phyloP scores from a whole-genome alignment of 192 early-diverging fungal species.

The Backusella tuberculispora region DNA sequence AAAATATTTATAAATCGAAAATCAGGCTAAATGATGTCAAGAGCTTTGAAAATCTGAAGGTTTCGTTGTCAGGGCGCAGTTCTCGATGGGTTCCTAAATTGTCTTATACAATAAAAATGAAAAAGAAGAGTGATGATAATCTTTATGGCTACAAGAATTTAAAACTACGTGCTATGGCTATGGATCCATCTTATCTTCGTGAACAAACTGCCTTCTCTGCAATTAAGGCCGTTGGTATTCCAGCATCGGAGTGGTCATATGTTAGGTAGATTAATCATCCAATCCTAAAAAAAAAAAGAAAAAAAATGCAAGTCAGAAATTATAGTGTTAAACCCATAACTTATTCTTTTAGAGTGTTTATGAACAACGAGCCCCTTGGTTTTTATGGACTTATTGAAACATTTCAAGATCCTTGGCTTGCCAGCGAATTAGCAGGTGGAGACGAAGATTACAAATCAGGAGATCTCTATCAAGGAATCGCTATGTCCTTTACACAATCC shows the following conservation, averaged over 20 bases:
- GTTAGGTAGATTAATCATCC: constrained; percentile 15
- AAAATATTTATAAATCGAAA: neutral
- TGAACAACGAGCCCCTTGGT: constrained; percentile 12
- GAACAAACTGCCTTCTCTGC: neutral
- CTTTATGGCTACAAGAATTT: constrained; percentile 9
- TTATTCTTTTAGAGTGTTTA: constrained; percentile 22
- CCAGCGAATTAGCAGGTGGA: constrained; percentile 5
- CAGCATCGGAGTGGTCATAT: neutral
- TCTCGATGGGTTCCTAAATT: constrained; percentile 26
- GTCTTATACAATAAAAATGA: constrained; percentile 13
- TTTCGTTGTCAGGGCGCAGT: constrained; percentile 19
- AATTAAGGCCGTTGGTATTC: neutral
- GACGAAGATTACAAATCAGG: constrained; percentile 2
- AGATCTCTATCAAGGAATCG: constrained; percentile 18
- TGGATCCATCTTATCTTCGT: constrained; percentile 14
- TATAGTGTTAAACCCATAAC: neutral
- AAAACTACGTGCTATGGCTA: constrained; percentile 22
- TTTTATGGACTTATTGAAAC: constrained; percentile 21
- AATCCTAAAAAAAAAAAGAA: neutral
- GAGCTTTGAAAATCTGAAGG: neutral
- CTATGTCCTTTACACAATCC: no score
- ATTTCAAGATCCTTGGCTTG: constrained; percentile 19
- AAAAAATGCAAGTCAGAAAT: neutral
- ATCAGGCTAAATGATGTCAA: neutral
- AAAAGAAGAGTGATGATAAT: neutral